A percentile compares a stretch with the other conserved stretches of the same genome.
Conservation (phyloP, 2,329 filamentous ascomycete genomes). For the Colletotrichum cuscutae region DNA sequence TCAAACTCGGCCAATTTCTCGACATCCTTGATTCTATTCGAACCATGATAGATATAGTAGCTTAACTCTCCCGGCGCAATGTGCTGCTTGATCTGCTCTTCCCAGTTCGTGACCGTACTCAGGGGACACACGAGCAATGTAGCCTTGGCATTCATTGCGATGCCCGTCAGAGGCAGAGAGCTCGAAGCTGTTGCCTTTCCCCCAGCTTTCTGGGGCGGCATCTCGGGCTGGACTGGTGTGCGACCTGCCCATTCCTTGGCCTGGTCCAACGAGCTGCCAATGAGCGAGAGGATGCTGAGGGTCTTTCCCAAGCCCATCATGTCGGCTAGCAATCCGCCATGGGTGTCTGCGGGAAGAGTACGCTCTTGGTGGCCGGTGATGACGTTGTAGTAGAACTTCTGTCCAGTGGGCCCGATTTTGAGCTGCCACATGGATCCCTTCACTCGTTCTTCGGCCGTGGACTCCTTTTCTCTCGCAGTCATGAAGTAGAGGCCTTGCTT, state of each 20-base stretch:
- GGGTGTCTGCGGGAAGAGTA: constrained; percentile 71
- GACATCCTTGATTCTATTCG: constrained; percentile 76
- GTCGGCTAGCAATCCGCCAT: constrained; percentile 81
- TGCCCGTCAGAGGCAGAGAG: constrained; percentile 58
- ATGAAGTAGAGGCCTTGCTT: constrained; percentile 92
- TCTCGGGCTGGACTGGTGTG: constrained; percentile 60
- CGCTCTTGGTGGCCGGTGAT: constrained; percentile 78
- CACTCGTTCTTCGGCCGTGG: constrained; percentile 68
- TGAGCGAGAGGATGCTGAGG: constrained; percentile 83
- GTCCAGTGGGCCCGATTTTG: constrained; percentile 59
- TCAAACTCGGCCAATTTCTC: constrained; percentile 78
- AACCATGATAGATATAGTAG: constrained; percentile 89
- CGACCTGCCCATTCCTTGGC: constrained; percentile 70
- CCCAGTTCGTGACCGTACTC: constrained; percentile 94
- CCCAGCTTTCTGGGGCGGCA: constrained; percentile 47
- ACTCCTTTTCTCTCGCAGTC: constrained; percentile 74
- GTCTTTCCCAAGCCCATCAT: constrained; percentile 94
- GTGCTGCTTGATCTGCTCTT: constrained; percentile 89
- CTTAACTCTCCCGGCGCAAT: constrained; percentile 71
- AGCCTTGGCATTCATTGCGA: constrained; percentile 77
- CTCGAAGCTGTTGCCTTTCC: constrained; percentile 51
- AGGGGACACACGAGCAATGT: constrained; percentile 91
- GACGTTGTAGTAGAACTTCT: constrained; percentile 79
- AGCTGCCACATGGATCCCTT: constrained; percentile 83
- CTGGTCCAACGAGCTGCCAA: constrained; percentile 72